Base-by-base conservation (phyloP, 192 early-diverging fungal genomes). In the Obelidium mucronatum region DNA sequence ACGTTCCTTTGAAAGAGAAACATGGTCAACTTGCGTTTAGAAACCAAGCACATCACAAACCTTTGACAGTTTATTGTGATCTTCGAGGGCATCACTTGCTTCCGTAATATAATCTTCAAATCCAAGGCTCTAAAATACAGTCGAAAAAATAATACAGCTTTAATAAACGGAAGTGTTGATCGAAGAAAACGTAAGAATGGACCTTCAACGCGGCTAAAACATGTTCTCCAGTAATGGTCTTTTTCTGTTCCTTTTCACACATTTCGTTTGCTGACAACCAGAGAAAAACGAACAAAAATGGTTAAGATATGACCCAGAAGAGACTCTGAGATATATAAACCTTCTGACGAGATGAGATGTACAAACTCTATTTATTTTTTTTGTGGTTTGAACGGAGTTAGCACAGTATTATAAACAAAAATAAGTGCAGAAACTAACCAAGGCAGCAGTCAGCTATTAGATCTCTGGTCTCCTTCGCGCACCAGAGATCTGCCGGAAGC, bases 151-250 rank as follows among this genome's bases (percentile, higher is more conserved):
- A n/a, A n/a, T n/a, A n/a, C n/a, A n/a, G n/a, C n/a, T n/a, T n/a
- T n/a, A n/a, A n/a, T n/a, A n/a, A n/a, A n/a, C n/a, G n/a, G n/a
- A n/a, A n/a, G n/a, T n/a, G n/a, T n/a, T n/a, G n/a, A n/a, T n/a
- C n/a, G 19, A 61, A 22, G 30, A 61, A 17, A 28, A n/a, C n/a
- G n/a, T n/a, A n/a, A n/a, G n/a, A n/a, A n/a, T n/a, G n/a, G 26
- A 93, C 92, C 80, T 94, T 89, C 53, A 99, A 85, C 5, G 97
- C 94, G 1, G 88, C 72, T 30, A 99, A 84, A 6, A 99, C 94
- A 78, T 99, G 97, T 70, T 99, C 97, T 13, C 95, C 96, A 0
- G 95, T 91, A 74, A 99, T 99, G 8, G 97, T 98, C 86, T 97
- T 99, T 78, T 96, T 96, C 2, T 90, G 83, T 68, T 96, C 96